Percentiles rank a stretch among this genome's conserved stretches.
Evolutionary conservation across 345 rosid genomes (phyloP).

Genomic region (Hevea brasiliensis): DNA sequence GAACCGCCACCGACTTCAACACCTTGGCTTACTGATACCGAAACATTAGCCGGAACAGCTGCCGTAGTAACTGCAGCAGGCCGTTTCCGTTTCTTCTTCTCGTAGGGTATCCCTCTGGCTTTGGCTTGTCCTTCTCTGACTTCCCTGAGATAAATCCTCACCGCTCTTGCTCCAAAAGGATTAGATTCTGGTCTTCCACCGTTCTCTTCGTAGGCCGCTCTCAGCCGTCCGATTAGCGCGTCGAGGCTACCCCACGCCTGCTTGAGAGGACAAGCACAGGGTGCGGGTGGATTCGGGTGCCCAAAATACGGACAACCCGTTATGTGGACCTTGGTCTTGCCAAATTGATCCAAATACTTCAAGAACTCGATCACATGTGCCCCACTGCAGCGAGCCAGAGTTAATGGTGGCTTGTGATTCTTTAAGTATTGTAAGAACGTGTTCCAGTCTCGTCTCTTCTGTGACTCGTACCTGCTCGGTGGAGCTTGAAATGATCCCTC

Average conservation of each 20-base stretch:
- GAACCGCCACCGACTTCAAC: background rate
- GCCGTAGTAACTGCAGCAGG: background rate
- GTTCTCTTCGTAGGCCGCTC: constrained; percentile 35
- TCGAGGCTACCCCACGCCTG: constrained; percentile 42
- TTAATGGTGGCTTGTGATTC: constrained; percentile 37
- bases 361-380: constrained; percentile 40
- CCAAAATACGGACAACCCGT: constrained; percentile 36
- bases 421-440: constrained; percentile 33
- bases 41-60: background rate
- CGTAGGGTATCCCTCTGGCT: constrained; percentile 35
- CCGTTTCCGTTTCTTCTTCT: constrained; percentile 39
- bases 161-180: constrained; percentile 34
- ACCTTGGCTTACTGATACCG: background rate
- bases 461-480: constrained; percentile 36
- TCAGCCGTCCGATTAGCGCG: constrained; percentile 36
- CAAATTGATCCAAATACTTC: constrained; percentile 37
- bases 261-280: constrained; percentile 33
- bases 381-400: constrained; percentile 34
- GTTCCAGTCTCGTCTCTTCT: constrained; percentile 39
- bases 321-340: constrained; percentile 37
- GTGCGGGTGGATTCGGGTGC: constrained; percentile 32
- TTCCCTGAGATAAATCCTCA: constrained; percentile 37
- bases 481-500: constrained; percentile 18
- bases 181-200: constrained; percentile 35
- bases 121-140: constrained; percentile 35